Base-by-base conservation (phyloP, 768 basidiomycete species). In the Roridomyces roridus region DNA sequence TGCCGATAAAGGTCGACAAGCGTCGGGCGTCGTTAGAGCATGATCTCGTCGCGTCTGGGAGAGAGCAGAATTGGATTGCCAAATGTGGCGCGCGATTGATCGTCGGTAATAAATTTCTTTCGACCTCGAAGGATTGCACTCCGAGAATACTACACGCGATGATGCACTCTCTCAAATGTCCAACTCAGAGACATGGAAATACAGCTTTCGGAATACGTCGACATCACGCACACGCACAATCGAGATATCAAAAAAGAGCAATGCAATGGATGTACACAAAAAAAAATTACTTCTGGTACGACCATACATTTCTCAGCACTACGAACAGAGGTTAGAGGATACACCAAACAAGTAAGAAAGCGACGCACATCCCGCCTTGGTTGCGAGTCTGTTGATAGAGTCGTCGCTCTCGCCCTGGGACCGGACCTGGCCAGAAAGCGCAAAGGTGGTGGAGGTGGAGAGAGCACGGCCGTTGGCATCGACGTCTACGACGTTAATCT, bases 281-380 rank as follows among this genome's bases (percentile, higher is more conserved):
- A 31, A 12, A 40, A 20, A 29, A 34, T 84, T 88, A 98, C 83
- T 96, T 96, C 83, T 88, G 84, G 87, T 92, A 93, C 64, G 88
- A 89, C 94, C 94, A 98, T 72, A 94, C 94, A 75, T 94, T 94
- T 74, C 92, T 88, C 75, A 98, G 90, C 75, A 97, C 96, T 98
- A 68, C 25, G 62, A 36, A 45, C 58, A 55, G 39, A 28, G 52
- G 23, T n/a, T 48, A 45, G n/a, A 40, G 36, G 26, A 1, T 1
- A 0, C 20, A 3, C 1, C 8, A 5, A 9, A 47, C 45, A 21
- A 49, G 34, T 55, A 47, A 20, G 35, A 18, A 8, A 31, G 26
- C 18, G 43, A 85, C 97, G 83, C 76, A 99, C 97, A 77, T 63
- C 97, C 97, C 63, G 91, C 93, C 78, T 88, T 88, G 61, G 96